Base-by-base conservation (phyloP, 2,329 filamentous ascomycete species). In the Colletotrichum lini region DNA sequence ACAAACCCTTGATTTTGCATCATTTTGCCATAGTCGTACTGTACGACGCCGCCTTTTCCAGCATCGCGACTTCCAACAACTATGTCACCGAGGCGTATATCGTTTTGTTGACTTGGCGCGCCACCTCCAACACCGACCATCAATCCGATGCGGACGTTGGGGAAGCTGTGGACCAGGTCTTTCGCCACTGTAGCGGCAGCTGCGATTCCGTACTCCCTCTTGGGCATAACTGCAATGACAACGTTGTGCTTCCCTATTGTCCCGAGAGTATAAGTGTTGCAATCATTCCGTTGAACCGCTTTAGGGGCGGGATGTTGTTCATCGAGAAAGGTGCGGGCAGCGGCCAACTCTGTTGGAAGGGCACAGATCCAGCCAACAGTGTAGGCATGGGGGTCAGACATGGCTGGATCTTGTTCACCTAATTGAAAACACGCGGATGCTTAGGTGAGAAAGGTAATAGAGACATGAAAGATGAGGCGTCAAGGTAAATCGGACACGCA, bases 201-300 rank as follows among this genome's bases (percentile, higher is more conserved):
- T 1, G 18, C 61, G 1, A 70, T 77, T 0, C 80, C 79, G 50
- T 80, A 79, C 6, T 75, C 63, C 10, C 74, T 77, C 9, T 75
- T 59, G 0, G 79, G 78, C 4, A 80, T 49, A 2, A 62, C 70
- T 3, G 75, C 74, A 26, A 84, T 78, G 13, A 82, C 81, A 6
- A 83, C 72, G 45, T 84, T 80, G 63, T 83, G 80, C 12, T 65
- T 66, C 0, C 77, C 76, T 0, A 83, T 78, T 0, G 50, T 70
- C 1, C 81, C 82, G 0, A 80, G 72, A 7, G 70, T 73, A 58
- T 84, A 84, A 9, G 2, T 52, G 42, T 76, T 77, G 57, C 75
- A 76, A 35, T 80, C 79, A 15, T 77, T 40, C 2, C 9, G 47
- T 0, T 61, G 12, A 23, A 78, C 44, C 4, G 16, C 18, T 16